Conservation (phyloP, 192 early-diverging fungal genomes). For the Cetraspora pellucida region DNA sequence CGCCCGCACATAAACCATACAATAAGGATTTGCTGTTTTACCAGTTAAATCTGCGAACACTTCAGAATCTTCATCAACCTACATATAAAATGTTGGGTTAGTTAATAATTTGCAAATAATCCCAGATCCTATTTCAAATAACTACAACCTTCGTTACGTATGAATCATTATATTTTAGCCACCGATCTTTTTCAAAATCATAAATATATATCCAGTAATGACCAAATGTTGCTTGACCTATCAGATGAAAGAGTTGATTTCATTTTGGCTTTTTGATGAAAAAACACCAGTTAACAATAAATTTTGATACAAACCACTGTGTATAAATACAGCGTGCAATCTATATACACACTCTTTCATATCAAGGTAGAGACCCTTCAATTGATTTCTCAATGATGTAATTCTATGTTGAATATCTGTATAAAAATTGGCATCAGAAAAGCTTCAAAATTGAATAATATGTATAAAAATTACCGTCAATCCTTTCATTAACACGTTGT, state of each 20-base stretch:
- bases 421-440: background rate
- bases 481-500: background rate
- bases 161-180: conserved; percentile 79
- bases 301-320: conserved; percentile 51
- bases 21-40: conserved; percentile 69
- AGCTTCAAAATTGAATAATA: no score
- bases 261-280: background rate
- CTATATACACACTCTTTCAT: conserved; percentile 53
- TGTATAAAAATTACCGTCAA: background rate
- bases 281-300: background rate
- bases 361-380: conserved; percentile 44
- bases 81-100: conserved; percentile 4
- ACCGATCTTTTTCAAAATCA: conserved; percentile 57
- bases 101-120: background rate
- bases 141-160: conserved; percentile 54
- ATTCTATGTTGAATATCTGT: background rate
- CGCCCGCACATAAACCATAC: conserved; percentile 67
- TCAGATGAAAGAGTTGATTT: background rate
- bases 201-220: conserved; percentile 82
- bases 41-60: conserved; percentile 58
- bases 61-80: conserved; percentile 53
- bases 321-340: conserved; percentile 79
- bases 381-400: conserved; percentile 3
- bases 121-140: background rate
- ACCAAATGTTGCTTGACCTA: conserved; percentile 64